These are phyloP conservation scores for Microdochium trichocladiopsis DNA, from an alignment of 2,329 filamentous ascomycete species.

Conservation along the genomic window DNA sequence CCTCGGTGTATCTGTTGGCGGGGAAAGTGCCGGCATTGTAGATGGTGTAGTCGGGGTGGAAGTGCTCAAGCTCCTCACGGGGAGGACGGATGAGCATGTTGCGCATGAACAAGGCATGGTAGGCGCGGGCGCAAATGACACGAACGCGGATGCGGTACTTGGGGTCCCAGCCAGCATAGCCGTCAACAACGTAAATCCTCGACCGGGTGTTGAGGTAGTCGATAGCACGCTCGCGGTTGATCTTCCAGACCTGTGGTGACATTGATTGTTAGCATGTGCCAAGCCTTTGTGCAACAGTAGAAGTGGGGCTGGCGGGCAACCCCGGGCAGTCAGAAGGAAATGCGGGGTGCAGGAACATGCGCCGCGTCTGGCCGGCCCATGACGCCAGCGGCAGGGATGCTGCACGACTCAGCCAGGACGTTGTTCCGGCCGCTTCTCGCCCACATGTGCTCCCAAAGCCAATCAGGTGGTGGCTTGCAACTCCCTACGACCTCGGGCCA, in stretches of 20 bases:
- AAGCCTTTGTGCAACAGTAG: too few species aligned
- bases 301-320: slow-evolving; percentile 1
- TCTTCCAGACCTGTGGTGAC: slow-evolving; percentile 80
- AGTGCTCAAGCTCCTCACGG: slow-evolving; percentile 87
- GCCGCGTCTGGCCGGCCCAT: not conserved
- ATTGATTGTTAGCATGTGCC: not conserved
- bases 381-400: not conserved
- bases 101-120: slow-evolving; percentile 99
- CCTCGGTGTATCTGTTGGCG: slow-evolving; percentile 93
- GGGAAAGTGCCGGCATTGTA: slow-evolving; percentile 99
- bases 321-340: not conserved
- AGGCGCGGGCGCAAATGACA: slow-evolving; percentile 96
- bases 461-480: not conserved
- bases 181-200: slow-evolving; percentile 97
- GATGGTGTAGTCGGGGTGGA: slow-evolving; percentile 99
- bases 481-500: not conserved
- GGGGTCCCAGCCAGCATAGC: slow-evolving; percentile 96
- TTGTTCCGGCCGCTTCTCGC: not conserved
- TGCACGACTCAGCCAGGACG: not conserved
- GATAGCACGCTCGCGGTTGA: slow-evolving; percentile 97
- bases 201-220: slow-evolving; percentile 99
- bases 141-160: slow-evolving; percentile 97
- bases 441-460: not conserved
- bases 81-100: slow-evolving; percentile 99
- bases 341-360: not conserved